Evolutionary conservation across 352 stramenopile genomes (phyloP).

Genomic region (Phytophthora podocarpi): DNA sequence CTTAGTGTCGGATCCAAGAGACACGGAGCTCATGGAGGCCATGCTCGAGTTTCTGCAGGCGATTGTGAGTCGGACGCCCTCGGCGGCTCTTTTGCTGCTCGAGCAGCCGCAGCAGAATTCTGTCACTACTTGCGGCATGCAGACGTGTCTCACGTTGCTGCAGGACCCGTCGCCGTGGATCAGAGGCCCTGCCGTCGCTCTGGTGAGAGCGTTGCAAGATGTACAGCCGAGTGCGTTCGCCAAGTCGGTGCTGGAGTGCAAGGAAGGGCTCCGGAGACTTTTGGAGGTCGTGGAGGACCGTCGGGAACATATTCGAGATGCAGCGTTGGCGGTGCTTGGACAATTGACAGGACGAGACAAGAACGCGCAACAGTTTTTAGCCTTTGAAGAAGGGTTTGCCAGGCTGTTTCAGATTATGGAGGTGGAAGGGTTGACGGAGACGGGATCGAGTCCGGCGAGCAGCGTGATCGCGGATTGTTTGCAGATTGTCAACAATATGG

Average conservation of each 20-base stretch:
- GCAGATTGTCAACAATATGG: slow-evolving; percentile 83
- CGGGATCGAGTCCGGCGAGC: slow-evolving; percentile 29
- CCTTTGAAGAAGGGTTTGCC: slow-evolving; percentile 80
- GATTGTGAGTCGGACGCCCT: slow-evolving; percentile 45
- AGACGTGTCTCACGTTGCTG: slow-evolving; percentile 71
- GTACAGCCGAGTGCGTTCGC: slow-evolving; percentile 56
- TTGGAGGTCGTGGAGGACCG: slow-evolving; percentile 81
- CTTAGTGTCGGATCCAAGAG: slow-evolving; percentile 71
- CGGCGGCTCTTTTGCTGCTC: slow-evolving; percentile 48
- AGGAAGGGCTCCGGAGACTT: slow-evolving; percentile 69
- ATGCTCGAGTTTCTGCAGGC: slow-evolving; percentile 79
- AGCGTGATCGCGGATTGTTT: slow-evolving; percentile 73
- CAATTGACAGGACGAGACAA: slow-evolving; percentile 71
- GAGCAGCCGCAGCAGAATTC: slow-evolving; percentile 12
- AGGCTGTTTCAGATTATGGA: slow-evolving; percentile 83
- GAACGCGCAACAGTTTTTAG: slow-evolving; percentile 81
- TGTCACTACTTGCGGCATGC: slow-evolving; percentile 48
- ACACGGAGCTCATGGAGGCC: slow-evolving; percentile 86
- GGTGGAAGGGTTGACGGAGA: slow-evolving; percentile 54
- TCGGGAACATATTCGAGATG: slow-evolving; percentile 83
- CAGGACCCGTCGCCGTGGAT: slow-evolving; percentile 86
- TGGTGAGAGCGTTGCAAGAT: slow-evolving; percentile 67
- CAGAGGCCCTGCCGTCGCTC: slow-evolving; percentile 62
- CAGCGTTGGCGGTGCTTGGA: slow-evolving; percentile 67
- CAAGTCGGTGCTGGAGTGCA: slow-evolving; percentile 53